A percentile compares a stretch with the other conserved stretches of the same genome.
Conservation (phyloP, 352 stramenopile genomes). For the Phytophthora aleatoria region DNA sequence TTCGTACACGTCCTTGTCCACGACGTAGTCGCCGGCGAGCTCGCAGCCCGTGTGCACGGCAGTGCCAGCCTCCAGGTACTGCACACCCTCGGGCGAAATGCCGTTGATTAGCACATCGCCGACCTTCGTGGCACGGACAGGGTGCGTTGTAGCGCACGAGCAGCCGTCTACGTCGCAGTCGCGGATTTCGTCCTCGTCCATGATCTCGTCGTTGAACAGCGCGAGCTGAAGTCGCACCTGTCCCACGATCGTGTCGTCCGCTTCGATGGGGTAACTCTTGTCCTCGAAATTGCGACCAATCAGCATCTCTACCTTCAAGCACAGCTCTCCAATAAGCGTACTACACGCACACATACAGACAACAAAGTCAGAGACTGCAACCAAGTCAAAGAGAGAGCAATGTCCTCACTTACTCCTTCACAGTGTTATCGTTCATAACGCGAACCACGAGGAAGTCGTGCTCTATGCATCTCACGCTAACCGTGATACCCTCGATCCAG, state of each 20-base stretch:
- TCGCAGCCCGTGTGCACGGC: slow-evolving; percentile 65
- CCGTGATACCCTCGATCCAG: slow-evolving; percentile 73
- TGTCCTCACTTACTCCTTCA: slow-evolving; percentile 61
- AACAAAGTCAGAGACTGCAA: not conserved
- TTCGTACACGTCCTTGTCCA: slow-evolving; percentile 73
- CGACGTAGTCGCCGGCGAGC: slow-evolving; percentile 74
- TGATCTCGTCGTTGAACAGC: slow-evolving; percentile 82
- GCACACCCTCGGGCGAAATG: slow-evolving; percentile 69
- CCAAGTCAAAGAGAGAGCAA: not conserved
- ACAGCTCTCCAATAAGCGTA: slow-evolving; percentile 71
- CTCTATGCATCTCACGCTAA: slow-evolving; percentile 74
- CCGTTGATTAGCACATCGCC: slow-evolving; percentile 77
- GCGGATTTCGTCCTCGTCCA: slow-evolving; percentile 61
- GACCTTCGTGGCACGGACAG: slow-evolving; percentile 71
- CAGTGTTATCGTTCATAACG: slow-evolving; percentile 82
- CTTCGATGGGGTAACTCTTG: slow-evolving; percentile 74
- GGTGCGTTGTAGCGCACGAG: slow-evolving; percentile 57
- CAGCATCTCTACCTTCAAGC: slow-evolving; percentile 69
- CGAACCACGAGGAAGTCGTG: slow-evolving; percentile 81
- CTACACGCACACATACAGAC: slow-evolving; percentile 27
- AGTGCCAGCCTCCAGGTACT: slow-evolving; percentile 72
- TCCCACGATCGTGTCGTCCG: slow-evolving; percentile 76
- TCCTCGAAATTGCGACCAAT: slow-evolving; percentile 73
- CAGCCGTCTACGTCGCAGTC: slow-evolving; percentile 72
- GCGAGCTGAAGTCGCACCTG: slow-evolving; percentile 74